Percentiles rank a stretch among this genome's conserved stretches.
Evolutionary conservation across 2,329 filamentous ascomycete genomes (phyloP).

Genomic region (Fusarium brevicatenulatum): DNA sequence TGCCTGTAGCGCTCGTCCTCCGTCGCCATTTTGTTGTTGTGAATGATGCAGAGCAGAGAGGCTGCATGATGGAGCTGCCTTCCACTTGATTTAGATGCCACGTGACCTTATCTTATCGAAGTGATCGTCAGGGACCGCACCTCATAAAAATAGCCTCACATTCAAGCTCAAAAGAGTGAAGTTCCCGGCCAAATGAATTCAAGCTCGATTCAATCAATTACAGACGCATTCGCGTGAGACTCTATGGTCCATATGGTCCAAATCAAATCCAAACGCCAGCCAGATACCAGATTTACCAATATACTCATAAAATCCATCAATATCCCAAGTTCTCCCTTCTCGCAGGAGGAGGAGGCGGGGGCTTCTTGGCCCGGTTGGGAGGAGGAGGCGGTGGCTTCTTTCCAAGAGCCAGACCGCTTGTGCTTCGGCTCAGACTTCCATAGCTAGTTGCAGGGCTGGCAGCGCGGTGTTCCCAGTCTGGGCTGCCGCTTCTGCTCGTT

Average conservation of each 20-base stretch:
- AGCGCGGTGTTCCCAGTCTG: slow-evolving; percentile 59
- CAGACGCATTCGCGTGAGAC: slow-evolving; percentile 31
- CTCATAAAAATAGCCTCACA: background rate
- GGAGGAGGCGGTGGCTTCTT: slow-evolving; percentile 68
- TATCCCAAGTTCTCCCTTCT: slow-evolving; percentile 47
- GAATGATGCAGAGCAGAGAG: slow-evolving; percentile 1
- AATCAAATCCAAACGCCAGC: slow-evolving; percentile 31
- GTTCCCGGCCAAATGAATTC: background rate
- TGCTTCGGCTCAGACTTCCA: slow-evolving; percentile 62
- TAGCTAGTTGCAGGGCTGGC: slow-evolving; percentile 67
- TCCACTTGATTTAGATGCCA: slow-evolving; percentile 1
- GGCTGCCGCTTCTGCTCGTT: slow-evolving; percentile 62
- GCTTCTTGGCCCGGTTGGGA: slow-evolving; percentile 57
- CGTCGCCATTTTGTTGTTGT: slow-evolving; percentile 67
- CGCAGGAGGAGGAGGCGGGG: slow-evolving; percentile 50
- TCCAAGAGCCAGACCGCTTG: slow-evolving; percentile 46
- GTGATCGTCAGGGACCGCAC: background rate
- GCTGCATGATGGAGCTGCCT: background rate
- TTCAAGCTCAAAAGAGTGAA: background rate
- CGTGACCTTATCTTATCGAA: slow-evolving; percentile 29
- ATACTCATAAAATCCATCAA: slow-evolving; percentile 13
- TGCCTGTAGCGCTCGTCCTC: slow-evolving; percentile 93
- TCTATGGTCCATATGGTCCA: slow-evolving; percentile 33
- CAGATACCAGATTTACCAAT: slow-evolving; percentile 3
- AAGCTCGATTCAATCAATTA: slow-evolving; percentile 28